A percentile compares a stretch with the other conserved stretches of the same genome.
Conservation (phyloP, 108 stramenopile species). For the Pelagomonas calceolata region DNA sequence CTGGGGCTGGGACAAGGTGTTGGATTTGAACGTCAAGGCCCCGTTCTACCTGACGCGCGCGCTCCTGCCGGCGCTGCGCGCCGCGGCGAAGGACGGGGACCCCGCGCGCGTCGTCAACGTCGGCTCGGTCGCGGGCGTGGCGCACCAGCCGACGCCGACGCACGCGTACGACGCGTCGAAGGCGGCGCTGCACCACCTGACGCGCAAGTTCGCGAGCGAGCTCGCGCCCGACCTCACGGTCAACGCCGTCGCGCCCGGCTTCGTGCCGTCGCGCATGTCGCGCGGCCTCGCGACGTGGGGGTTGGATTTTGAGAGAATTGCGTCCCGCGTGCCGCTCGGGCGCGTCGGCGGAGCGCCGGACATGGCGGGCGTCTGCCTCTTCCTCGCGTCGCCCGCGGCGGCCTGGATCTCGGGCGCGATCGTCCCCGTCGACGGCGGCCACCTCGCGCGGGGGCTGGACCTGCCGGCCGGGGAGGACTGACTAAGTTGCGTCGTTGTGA, state of each 20-base stretch:
- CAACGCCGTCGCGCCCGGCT: constrained; percentile 79
- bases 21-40: constrained; percentile 86
- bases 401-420: constrained; percentile 73
- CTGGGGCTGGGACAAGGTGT: constrained; percentile 86
- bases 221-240: constrained; percentile 74
- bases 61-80: constrained; percentile 5
- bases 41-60: constrained; percentile 74
- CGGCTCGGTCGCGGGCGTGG: constrained; percentile 73
- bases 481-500: too few relatives aligned
- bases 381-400: constrained; percentile 61
- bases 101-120: constrained; percentile 81
- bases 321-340: constrained; percentile 53
- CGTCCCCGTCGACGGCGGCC: constrained; percentile 78
- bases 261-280: constrained; percentile 71
- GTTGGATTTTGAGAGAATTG: constrained; percentile 30
- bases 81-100: constrained; percentile 27
- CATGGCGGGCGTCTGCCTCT: constrained; percentile 78
- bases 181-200: constrained; percentile 79
- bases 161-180: constrained; percentile 87
- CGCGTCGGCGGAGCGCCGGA: constrained; percentile 74
- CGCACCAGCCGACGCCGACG: constrained; percentile 69
- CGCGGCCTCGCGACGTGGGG: constrained; percentile 57
- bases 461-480: too few relatives aligned
- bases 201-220: constrained; percentile 74
- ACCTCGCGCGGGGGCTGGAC: too few relatives aligned